phyloP scores from a whole-genome alignment of 2,329 filamentous ascomycete genomes.

The Coniella lustricola region DNA sequence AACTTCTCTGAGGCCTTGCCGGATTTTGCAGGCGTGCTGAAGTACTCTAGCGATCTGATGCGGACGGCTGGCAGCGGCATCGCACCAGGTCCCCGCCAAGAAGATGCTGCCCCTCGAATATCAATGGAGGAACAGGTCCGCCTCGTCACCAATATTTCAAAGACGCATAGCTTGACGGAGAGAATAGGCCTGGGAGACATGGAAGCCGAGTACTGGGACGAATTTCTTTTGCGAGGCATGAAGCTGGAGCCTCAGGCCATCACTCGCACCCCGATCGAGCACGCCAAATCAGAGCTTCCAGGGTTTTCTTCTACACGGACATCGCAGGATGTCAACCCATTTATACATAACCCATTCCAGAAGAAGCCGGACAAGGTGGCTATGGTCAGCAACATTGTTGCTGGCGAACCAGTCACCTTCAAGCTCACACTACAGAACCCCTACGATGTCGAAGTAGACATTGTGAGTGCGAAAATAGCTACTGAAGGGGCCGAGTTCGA shows the following conservation, averaged over 20 bases:
- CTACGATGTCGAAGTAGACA: constrained; percentile 85
- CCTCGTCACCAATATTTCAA: constrained; percentile 76
- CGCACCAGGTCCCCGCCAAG: constrained; percentile 62
- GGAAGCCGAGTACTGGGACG: constrained; percentile 90
- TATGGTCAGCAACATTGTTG: constrained; percentile 65
- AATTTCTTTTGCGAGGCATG: constrained; percentile 78
- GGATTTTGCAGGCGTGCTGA: constrained; percentile 83
- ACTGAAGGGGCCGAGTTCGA: constrained; percentile 67
- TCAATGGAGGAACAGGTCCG: constrained; percentile 76
- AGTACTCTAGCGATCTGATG: constrained; percentile 77
- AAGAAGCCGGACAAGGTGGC: constrained; percentile 56
- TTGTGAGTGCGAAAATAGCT: constrained; percentile 73
- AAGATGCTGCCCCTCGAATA: constrained; percentile 64
- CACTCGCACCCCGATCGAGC: constrained; percentile 58
- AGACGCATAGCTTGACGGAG: constrained; percentile 71
- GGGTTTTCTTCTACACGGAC: constrained; percentile 42
- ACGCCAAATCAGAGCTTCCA: constrained; percentile 49
- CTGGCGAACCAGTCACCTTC: constrained; percentile 71
- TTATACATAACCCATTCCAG: constrained; percentile 91
- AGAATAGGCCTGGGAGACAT: constrained; percentile 65
- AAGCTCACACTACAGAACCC: constrained; percentile 85
- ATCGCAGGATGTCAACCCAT: constrained; percentile 67
- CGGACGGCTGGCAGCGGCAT: constrained; percentile 75
- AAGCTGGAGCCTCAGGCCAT: constrained; percentile 58
- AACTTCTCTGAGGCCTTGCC: constrained; percentile 90